Evolutionary conservation across 768 basidiomycete species (phyloP), one percentile per base, ranked within the genome.

Genomic region (Gloeophyllum trabeum): DNA sequence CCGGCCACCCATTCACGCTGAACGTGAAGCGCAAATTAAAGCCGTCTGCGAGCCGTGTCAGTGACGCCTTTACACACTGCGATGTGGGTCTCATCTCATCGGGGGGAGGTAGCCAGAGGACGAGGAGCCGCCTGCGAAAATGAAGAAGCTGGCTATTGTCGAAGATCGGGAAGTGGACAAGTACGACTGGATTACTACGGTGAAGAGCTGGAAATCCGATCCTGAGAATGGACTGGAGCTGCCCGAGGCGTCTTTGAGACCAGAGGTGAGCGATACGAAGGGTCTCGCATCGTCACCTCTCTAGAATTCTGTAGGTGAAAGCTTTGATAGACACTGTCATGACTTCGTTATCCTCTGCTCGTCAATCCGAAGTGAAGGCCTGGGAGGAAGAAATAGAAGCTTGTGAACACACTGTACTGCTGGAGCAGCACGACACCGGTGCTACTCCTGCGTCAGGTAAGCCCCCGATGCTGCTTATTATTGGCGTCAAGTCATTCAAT

Each of bases 371-470:
- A 54, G 84, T 99, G 38, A 84, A 96, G 61, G 85, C 96, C 4
- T 99, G 96, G 96, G 91, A 98, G 57, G 93, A 97, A 59, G 94
- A 97, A 50, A 81, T 96, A 32, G 53, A 66, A 0, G 61, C 89
- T 5, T 99, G 96, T 68, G 81, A 89, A 54, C 96, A 99, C 48
- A 71, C 79, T 5, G 58, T 74, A 7, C 66, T 68, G 7, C 59
- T 84, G 3, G 58, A 73, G 25, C 81, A 81, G 48, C 55, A 53
- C 0, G 54, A 61, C 4, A 66, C 65, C 3, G 70, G 65, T 7
- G 60, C 60, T 7, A 80, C 80, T 18, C 59, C 64, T 0, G 64
- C 73, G 0, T 71, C 75, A 0, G 81, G 79, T 78, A 24, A n/a
- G 61, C 54, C 23, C 5, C 26, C 30, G 30, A 18, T 35, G 5